These are phyloP conservation scores for Thalia dealbata DNA, from an alignment of 176 grass and related monocot genomes.

Conservation along the genomic window DNA sequence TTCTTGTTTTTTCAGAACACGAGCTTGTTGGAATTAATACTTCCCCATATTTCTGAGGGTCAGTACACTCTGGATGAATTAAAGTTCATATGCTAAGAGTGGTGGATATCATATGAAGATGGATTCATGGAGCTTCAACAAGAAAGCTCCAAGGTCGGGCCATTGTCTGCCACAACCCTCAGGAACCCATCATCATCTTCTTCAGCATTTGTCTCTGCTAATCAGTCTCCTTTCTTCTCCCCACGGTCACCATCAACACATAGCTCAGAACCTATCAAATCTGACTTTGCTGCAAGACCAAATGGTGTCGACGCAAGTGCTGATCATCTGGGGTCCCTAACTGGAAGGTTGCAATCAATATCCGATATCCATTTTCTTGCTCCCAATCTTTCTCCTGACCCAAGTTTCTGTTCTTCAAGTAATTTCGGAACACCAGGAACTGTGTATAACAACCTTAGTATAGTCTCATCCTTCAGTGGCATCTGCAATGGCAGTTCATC, in stretches of 20 bases:
- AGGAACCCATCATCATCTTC: conserved; percentile 82
- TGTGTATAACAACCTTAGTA: conserved; percentile 47
- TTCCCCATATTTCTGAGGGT: not conserved
- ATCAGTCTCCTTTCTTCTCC: conserved; percentile 91
- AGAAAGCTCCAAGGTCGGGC: conserved; percentile 69
- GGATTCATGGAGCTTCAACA: conserved; percentile 96
- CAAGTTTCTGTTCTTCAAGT: conserved; percentile 54
- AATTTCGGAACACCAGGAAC: conserved; percentile 59
- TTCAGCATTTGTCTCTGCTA: conserved; percentile 86
- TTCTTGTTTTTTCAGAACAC: conserved; percentile 11
- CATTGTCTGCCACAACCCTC: conserved; percentile 46
- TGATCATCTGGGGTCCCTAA: conserved; percentile 32
- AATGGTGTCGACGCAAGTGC: conserved; percentile 29
- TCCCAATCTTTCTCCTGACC: conserved; percentile 50
- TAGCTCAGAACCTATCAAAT: conserved; percentile 21
- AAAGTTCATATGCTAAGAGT: conserved; percentile 23
- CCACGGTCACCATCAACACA: conserved; percentile 46
- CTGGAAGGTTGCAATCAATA: conserved; percentile 20
- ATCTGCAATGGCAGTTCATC: conserved; percentile 50
- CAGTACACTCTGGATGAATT: conserved; percentile 3
- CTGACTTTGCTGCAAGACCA: conserved; percentile 9
- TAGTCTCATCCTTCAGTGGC: conserved; percentile 52
- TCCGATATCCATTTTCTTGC: conserved; percentile 22
- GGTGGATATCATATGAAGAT: conserved; percentile 48
- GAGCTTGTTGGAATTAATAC: not conserved